Evolutionary conservation across 352 stramenopile genomes (phyloP), one percentile per base, ranked within the genome.

Genomic region (Phytophthora pistaciae): DNA sequence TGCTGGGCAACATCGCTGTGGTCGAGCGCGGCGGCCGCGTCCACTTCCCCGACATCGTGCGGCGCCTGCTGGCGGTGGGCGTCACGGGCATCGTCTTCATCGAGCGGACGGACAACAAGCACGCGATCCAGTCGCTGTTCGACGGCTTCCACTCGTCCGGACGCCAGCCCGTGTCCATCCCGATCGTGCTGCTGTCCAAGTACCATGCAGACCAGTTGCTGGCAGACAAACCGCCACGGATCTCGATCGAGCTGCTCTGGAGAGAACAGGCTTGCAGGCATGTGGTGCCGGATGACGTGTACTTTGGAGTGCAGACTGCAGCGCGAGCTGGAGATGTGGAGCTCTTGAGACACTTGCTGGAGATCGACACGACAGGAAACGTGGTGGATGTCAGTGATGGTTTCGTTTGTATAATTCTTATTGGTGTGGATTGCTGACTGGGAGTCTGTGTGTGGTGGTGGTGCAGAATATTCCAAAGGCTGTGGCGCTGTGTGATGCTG

Each of bases 141-240:
- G 89, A 96, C 60, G 89, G 89, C 52, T 96, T 95, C 65, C 89
- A 96, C 74, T 96, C 89, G 60, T 96, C 89, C 1, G 89, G 89
- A 11, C 76, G 89, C 16, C 89, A 96, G 59, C 68, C 70, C 0
- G 87, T 95, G 23, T 75, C 83, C 1, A 89, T 96, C 50, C 89
- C 87, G 0, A 93, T 96, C 65, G 80, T 96, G 54, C 68, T 94
- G 64, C 69, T 96, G 31, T 90, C 86, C 25, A 91, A 91, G 66
- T 85, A 85, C 56, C 89, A 96, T 56, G 88, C 87, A 5, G 86
- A 96, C 59, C 84, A 91, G 64, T 60, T 96, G 21, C 52, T 94
- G 1, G 59, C 57, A 0, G 83, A 94, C 33, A 78, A 82, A 27
- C 89, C 89, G 1, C 13, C 72, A 14, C 77, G 84, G 33, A 78